Base-by-base conservation (phyloP, 2,329 filamentous ascomycete species). In the Myriosclerotinia curreyana region DNA sequence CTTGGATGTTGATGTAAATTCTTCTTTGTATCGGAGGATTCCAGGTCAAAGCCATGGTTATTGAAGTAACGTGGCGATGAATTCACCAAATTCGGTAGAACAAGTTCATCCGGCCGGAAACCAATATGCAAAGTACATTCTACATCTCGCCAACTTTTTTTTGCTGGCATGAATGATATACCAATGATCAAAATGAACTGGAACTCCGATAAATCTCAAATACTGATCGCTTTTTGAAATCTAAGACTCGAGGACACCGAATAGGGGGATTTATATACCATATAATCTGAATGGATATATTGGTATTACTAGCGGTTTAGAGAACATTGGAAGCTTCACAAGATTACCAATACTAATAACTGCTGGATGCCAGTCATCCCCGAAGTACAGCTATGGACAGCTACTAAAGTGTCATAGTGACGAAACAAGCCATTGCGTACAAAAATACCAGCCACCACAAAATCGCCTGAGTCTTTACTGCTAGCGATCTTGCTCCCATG, bases 81-180 rank as follows among this genome's bases (percentile, higher is more conserved):
- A 71, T 31, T 46, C 66, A 48, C 70, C 68, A 70, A 40, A 69
- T 67, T 38, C 69, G 65, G 14, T 14, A 1, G 12, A 15, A 17
- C 38, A 42, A 15, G 38, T 15, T 42, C 28, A 42, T 15, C 5
- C 38, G 12, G 38, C 38, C 1, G 15, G 11, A 14, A 42, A 42
- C 28, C 28, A 31, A 5, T 31, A 31, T 31, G 28, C 28, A 31
- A 31, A 31, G 28, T 31, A 31, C 28, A 31, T 5, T 31, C 28
- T 31, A 31, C 28, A 42, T 42, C 2, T 42, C 38, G 15, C 38
- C 38, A 42, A 42, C 12, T 42, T 42, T 15, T 44, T 15, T 44
- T 20, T 20, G 42, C 42, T 20, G 42, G n/a, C 17, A 15, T 44
- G 15, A 8, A 44, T 44, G 15, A 20, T 7, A 44, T 44, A 15